These are phyloP conservation scores for Leptographium flavum DNA, from an alignment of 2,329 filamentous ascomycete species.

Conservation along the genomic window DNA sequence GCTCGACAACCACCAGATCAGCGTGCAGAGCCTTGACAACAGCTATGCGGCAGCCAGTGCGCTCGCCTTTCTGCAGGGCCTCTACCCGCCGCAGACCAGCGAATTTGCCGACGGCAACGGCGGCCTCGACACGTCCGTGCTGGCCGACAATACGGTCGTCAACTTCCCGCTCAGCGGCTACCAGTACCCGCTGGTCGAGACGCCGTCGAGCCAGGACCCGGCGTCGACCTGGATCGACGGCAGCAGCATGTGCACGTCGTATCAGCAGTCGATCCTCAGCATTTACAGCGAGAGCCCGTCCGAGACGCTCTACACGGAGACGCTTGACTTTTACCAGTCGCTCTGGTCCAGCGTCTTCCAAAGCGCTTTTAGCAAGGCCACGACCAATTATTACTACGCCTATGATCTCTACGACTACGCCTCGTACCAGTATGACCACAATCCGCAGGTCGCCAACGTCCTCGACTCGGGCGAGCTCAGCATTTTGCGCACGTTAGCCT, in stretches of 20 bases:
- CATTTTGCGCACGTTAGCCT: conserved; percentile 49
- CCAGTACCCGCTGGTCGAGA: conserved; percentile 56
- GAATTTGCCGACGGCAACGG: conserved; percentile 23
- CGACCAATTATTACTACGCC: conserved; percentile 32
- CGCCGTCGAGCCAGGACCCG: conserved; percentile 19
- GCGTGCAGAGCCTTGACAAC: conserved; percentile 25
- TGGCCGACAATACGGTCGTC: conserved; percentile 33
- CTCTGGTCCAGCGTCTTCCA: conserved; percentile 25
- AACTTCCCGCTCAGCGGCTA: conserved; percentile 62
- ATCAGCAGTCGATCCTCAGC: conserved; percentile 18
- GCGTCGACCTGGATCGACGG: conserved; percentile 30
- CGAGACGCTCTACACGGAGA: conserved; percentile 12
- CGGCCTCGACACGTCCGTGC: conserved; percentile 13
- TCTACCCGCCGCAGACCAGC: conserved; percentile 57
- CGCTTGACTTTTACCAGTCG: conserved; percentile 25
- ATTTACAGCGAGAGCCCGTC: conserved; percentile 13
- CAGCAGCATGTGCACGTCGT: conserved; percentile 23
- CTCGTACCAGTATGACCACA: conserved; percentile 37
- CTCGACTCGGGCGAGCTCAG: conserved; percentile 30
- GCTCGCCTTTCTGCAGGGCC: conserved; percentile 64
- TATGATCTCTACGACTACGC: conserved; percentile 41
- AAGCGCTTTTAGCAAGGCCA: conserved; percentile 19
- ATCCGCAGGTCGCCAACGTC: conserved; percentile 24
- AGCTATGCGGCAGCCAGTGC: conserved; percentile 50
- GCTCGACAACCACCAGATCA: conserved; percentile 35